Base-by-base conservation (phyloP, 257 asterid species). In the Solanum medicagineum region DNA sequence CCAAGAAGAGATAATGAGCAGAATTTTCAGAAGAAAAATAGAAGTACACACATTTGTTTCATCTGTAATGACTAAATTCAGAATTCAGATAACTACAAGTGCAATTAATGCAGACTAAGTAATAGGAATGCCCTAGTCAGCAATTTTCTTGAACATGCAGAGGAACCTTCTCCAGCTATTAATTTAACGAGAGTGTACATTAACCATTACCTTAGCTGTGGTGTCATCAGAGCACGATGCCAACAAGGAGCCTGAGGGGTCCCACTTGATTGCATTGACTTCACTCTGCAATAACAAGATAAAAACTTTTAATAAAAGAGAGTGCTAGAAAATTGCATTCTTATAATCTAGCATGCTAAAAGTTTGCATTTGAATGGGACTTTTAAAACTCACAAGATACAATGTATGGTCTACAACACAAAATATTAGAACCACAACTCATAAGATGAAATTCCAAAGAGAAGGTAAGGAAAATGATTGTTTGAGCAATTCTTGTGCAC, bases 211-310 rank as follows among this genome's bases (percentile, higher is more conserved):
- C 97, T 97, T 95, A 24, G 99, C 97, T 2, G 99, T 95, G 86
- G 92, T 90, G 91, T 97, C 99, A 83, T 97, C 98, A 82, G 99
- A 95, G 92, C 99, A 95, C 44, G 99, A 97, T 4, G 99, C 99
- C 88, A 97, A 90, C 84, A 95, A 92, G 55, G 94, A 63, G 69
- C 98, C 97, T n/a, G 97, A 85, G 16, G 98, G 99, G 87, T 97
- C 98, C 99, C 99, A 97, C 94, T 95, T 97, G 89, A 97, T 95
- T 85, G 98, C 98, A 90, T 97, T 97, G 80, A 97, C 98, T 92
- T 95, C 98, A 85, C 94, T 95, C 99, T 96, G 91, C 86, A 87
- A 69, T 59, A 66, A 70, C 32, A 84, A 86, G 81, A 80, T 83
- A 53, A 88, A 60, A 24, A 1, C 10, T 53, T 79, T 79, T 16